A percentile compares a stretch with the other conserved stretches of the same genome.
phyloP scores from a whole-genome alignment of 306 rosid species.

The cucumber (Cucumis sativus) region Cucumber_9930_V3 NC_026656.2:3268501-3269000 shows the following conservation, averaged over 20 bases:
- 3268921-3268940: neutral
- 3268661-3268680: neutral
- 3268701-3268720: conserved; percentile 6
- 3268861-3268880: conserved; percentile 1
- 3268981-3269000: neutral
- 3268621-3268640: neutral
- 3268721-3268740: neutral
- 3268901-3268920: neutral
- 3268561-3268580: conserved; percentile 39
- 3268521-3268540: conserved; percentile 39
- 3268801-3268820: neutral
- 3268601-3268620: neutral
- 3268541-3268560: conserved; percentile 27
- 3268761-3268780: neutral
- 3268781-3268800: neutral
- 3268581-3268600: neutral
- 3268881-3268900: neutral
- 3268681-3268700: neutral
- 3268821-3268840: neutral
- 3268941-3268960: neutral
- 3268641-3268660: neutral
- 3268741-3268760: neutral
- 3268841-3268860: neutral
- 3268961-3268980: neutral
- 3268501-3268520: conserved; percentile 61